Conservation (phyloP, 2,329 filamentous ascomycete species). For the Paraconiothyrium sp. region DNA sequence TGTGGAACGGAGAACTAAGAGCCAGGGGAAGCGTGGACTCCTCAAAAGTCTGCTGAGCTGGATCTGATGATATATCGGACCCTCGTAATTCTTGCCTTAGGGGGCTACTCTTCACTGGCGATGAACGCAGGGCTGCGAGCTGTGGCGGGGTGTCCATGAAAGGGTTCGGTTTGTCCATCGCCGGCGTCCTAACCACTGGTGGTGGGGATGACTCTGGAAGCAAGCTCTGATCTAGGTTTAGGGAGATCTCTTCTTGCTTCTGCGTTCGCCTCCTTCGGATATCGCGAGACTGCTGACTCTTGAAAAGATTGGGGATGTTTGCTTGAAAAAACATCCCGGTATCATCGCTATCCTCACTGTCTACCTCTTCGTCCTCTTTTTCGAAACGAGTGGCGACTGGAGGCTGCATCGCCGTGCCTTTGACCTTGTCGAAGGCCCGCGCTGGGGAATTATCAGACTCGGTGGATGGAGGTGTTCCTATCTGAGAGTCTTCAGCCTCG, state of each 20-base stretch:
- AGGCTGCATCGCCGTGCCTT: constrained; percentile 25
- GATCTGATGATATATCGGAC: constrained; percentile 37
- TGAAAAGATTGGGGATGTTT: constrained; percentile 39
- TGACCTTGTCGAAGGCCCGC: constrained; percentile 23
- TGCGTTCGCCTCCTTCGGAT: constrained; percentile 33
- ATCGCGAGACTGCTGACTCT: constrained; percentile 34
- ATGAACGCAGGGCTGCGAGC: constrained; percentile 35
- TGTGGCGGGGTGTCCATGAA: constrained; percentile 45
- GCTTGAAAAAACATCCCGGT: constrained; percentile 51
- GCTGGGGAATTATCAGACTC: constrained; percentile 16
- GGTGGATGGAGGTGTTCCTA: constrained; percentile 14
- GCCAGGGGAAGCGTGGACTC: constrained; percentile 42
- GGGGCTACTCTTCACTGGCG: constrained; percentile 48
- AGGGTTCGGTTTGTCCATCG: constrained; percentile 33
- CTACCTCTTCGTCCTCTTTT: constrained; percentile 28
- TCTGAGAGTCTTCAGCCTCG: constrained; percentile 40
- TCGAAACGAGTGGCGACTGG: constrained; percentile 21
- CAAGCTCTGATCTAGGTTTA: constrained; percentile 44
- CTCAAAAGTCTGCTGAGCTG: constrained; percentile 31
- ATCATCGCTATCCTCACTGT: constrained; percentile 45
- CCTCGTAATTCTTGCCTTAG: constrained; percentile 40
- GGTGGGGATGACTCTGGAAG: constrained; percentile 44
- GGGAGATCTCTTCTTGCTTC: constrained; percentile 44
- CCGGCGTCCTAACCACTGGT: constrained; percentile 26
- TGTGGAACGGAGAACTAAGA: constrained; percentile 48